Conservation (phyloP, 2,329 filamentous ascomycete genomes). For the Catunica adiposa region DNA sequence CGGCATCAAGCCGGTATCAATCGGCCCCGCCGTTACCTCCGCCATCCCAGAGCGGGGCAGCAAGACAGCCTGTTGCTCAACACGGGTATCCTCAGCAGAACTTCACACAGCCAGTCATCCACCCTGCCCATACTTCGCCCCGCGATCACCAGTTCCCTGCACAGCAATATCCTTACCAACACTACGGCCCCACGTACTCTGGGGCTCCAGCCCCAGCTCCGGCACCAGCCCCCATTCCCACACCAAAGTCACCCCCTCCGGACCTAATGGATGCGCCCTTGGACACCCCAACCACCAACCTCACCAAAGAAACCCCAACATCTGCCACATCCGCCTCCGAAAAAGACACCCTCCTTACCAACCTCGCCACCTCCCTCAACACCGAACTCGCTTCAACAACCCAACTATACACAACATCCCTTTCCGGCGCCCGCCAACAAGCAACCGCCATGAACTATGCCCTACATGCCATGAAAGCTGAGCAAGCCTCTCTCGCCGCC, state of each 20-base stretch:
- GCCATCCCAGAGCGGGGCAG: background rate
- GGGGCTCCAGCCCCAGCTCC: background rate
- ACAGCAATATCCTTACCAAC: constrained; percentile 3
- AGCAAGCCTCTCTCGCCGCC: constrained; percentile 53
- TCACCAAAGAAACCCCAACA: constrained; percentile 20
- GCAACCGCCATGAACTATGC: constrained; percentile 58
- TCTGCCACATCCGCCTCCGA: background rate
- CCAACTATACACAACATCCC: constrained; percentile 54
- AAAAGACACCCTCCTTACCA: constrained; percentile 36
- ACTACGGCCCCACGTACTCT: background rate
- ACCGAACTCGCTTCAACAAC: constrained; percentile 52
- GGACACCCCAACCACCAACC: constrained; percentile 31
- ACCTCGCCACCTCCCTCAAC: constrained; percentile 63
- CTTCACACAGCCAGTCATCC: background rate
- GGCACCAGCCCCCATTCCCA: constrained; percentile 17
- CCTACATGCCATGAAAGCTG: constrained; percentile 51
- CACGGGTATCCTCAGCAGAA: background rate
- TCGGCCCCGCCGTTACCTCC: constrained; percentile 29
- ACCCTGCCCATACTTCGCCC: background rate
- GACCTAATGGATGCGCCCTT: constrained; percentile 43
- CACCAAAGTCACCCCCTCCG: constrained; percentile 27
- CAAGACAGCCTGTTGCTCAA: background rate
- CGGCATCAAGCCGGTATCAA: constrained; percentile 24
- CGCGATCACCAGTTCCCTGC: background rate
- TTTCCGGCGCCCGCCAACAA: constrained; percentile 64